phyloP scores from a whole-genome alignment of 2,329 filamentous ascomycete species.

The Alternaria arborescens region DNA sequence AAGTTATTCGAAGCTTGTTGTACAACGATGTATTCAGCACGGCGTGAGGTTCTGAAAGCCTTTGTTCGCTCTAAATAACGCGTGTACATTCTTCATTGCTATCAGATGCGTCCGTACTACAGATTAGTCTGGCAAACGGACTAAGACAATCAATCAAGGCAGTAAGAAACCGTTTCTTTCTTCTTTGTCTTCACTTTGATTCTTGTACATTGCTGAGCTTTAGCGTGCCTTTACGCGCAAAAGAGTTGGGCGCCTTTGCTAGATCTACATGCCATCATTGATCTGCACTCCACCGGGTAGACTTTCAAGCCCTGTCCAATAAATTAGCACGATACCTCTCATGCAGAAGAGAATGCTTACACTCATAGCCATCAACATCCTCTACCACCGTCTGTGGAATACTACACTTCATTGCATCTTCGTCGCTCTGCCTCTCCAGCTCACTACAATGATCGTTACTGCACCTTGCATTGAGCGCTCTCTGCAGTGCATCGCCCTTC shows the following conservation, averaged over 20 bases:
- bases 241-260: not conserved
- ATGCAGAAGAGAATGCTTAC: not conserved
- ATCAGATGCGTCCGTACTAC: too few species aligned
- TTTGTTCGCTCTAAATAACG: too few species aligned
- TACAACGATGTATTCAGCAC: not conserved
- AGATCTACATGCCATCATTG: slow-evolving; percentile 22
- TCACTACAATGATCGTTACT: slow-evolving; percentile 40
- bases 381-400: slow-evolving; percentile 40
- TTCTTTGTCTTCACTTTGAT: too few species aligned
- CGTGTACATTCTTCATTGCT: too few species aligned
- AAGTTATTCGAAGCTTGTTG: not conserved
- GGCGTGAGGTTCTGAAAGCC: too few species aligned
- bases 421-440: slow-evolving; percentile 36
- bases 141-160: too few species aligned
- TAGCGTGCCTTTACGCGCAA: too few species aligned
- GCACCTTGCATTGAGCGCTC: slow-evolving; percentile 40
- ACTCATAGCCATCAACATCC: slow-evolving; percentile 27
- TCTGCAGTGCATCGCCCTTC: slow-evolving; percentile 42
- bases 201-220: too few species aligned
- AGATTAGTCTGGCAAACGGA: too few species aligned
- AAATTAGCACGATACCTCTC: not conserved
- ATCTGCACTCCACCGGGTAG: slow-evolving; percentile 33
- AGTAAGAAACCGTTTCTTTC: too few species aligned
- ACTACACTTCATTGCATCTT: slow-evolving; percentile 40
- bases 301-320: slow-evolving; percentile 24